Evolutionary conservation across 805 yeast species (phyloP).

Genomic region (Allodekkera sacchari): DNA sequence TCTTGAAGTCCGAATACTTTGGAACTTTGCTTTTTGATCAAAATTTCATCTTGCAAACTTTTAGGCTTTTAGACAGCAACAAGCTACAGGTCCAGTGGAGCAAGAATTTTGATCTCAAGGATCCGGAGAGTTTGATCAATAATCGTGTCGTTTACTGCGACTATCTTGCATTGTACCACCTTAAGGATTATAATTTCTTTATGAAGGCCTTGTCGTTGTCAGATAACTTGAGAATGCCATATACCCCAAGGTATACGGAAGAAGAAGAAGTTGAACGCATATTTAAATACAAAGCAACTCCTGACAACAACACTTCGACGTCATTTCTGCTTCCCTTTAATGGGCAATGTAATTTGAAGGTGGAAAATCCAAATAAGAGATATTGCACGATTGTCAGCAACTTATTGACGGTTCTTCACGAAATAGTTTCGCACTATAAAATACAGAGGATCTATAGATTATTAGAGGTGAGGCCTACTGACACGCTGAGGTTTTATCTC

Average conservation of each 20-base stretch:
- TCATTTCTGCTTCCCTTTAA: slow-evolving; percentile 22
- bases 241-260: slow-evolving; percentile 4
- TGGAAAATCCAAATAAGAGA: slow-evolving; percentile 23
- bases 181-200: slow-evolving; percentile 21
- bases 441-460: slow-evolving; percentile 65
- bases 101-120: slow-evolving; percentile 19
- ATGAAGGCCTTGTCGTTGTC: slow-evolving; percentile 14
- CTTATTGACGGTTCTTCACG: slow-evolving; percentile 46
- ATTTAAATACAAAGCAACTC: slow-evolving; percentile 11
- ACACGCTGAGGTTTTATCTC: slow-evolving; percentile 46
- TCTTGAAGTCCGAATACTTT: slow-evolving; percentile 71
- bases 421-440: slow-evolving; percentile 49
- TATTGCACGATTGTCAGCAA: slow-evolving; percentile 43
- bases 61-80: slow-evolving; percentile 25
- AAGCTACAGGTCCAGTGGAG: slow-evolving; percentile 18
- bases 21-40: slow-evolving; percentile 68
- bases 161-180: slow-evolving; percentile 19
- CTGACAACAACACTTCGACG: slow-evolving; percentile 7
- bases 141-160: slow-evolving; percentile 25
- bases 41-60: slow-evolving; percentile 37
- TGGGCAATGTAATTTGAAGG: slow-evolving; percentile 15
- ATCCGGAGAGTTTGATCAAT: slow-evolving; percentile 17
- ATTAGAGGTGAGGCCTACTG: slow-evolving; percentile 57
- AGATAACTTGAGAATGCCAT: slow-evolving; percentile 1
- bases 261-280: slow-evolving; percentile 11